Conservation (phyloP, 176 grass and related monocot genomes). For the Raddia guianensis region DNA sequence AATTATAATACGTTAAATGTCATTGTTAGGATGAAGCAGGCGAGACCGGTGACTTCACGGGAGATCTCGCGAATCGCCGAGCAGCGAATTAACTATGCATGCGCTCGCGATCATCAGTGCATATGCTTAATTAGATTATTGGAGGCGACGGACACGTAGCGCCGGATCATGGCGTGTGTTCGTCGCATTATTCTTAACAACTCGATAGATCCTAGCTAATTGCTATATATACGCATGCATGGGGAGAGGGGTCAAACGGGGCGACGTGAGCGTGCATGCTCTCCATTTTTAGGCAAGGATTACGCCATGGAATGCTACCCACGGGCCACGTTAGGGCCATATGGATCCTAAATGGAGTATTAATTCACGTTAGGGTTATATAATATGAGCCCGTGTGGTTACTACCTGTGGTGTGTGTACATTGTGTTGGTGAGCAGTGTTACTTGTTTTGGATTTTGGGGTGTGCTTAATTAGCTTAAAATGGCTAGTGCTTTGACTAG, state of each 20-base stretch:
- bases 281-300: slow-evolving; percentile 26
- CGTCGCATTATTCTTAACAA: slow-evolving; percentile 44
- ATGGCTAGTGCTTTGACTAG: background rate
- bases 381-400: too few relatives aligned
- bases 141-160: slow-evolving; percentile 22
- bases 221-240: background rate
- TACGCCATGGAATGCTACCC: slow-evolving; percentile 26
- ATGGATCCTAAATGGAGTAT: background rate
- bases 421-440: background rate
- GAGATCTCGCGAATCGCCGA: slow-evolving; percentile 45
- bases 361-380: background rate
- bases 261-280: slow-evolving; percentile 37
- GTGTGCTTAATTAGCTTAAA: background rate
- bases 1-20: slow-evolving; percentile 39
- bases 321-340: slow-evolving; percentile 20
- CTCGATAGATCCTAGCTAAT: background rate
- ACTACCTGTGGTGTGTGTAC: background rate
- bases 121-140: slow-evolving; percentile 22
- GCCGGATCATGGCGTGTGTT: background rate
- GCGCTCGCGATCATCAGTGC: background rate
- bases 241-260: slow-evolving; percentile 41
- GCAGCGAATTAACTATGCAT: slow-evolving; percentile 17
- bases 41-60: slow-evolving; percentile 41
- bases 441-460: slow-evolving; percentile 33
- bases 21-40: slow-evolving; percentile 59